These are phyloP conservation scores for Penicillium sumatraense DNA, from an alignment of 2,329 filamentous ascomycete genomes.

Conservation along the genomic window DNA sequence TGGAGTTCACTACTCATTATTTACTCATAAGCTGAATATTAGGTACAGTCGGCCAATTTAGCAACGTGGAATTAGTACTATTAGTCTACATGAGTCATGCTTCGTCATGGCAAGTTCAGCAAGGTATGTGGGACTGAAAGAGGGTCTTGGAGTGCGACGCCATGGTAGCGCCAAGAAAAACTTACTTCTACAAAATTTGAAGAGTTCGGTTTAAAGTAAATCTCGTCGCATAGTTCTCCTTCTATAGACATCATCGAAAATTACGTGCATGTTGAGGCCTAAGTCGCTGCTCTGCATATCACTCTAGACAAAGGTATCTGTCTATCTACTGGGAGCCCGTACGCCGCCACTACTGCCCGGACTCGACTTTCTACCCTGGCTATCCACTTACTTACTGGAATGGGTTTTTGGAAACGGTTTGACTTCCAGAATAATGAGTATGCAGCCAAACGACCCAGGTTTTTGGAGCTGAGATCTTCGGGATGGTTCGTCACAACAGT, in stretches of 20 bases:
- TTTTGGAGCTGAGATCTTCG: conserved; percentile 9
- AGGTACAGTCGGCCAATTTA: too few species aligned
- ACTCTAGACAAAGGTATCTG: not conserved
- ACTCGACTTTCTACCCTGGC: not conserved
- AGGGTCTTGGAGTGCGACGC: not conserved
- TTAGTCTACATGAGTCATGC: not conserved
- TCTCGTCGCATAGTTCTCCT: not conserved
- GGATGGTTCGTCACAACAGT: conserved; percentile 11
- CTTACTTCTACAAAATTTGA: too few species aligned
- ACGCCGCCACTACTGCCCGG: not conserved
- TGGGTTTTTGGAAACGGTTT: not conserved
- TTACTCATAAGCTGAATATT: too few species aligned
- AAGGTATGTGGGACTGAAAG: not conserved
- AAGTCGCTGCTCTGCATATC: not conserved
- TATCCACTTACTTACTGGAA: not conserved
- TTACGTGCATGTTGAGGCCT: not conserved
- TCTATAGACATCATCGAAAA: not conserved
- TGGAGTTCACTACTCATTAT: too few species aligned
- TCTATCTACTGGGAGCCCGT: not conserved
- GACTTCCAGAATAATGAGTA: not conserved
- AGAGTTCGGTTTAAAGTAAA: not conserved
- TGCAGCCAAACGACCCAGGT: not conserved
- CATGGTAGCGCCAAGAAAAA: too few species aligned
- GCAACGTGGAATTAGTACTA: too few species aligned
- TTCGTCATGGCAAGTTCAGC: not conserved